Base-by-base conservation (phyloP, 768 basidiomycete species). In the Tricholoma flavovirens region DNA sequence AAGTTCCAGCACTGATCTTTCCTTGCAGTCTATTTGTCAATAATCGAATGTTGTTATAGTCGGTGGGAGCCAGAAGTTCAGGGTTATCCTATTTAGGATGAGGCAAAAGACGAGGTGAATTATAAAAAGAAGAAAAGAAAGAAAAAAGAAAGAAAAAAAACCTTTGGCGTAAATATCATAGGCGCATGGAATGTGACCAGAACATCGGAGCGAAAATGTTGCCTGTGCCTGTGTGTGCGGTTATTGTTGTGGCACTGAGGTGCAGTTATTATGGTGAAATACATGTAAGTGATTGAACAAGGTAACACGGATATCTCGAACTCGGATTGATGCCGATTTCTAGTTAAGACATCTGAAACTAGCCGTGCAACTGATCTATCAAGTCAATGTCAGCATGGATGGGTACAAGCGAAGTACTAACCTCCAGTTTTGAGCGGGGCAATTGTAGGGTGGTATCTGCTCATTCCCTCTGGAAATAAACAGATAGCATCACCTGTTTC, bases 361-460 rank as follows among this genome's bases (percentile, higher is more conserved):
- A 94, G 77, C 45, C 93, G 82, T 5, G 92, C 88, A 21, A 90
- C 92, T 90, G 55, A 50, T 35, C 30, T n/a, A 56, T n/a, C 22
- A 32, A 48, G 11, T 14, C 36, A 22, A 49, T n/a, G 49, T 29
- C 51, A 51, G 15, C 57, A 42, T 49, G 35, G n/a, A 11, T 5
- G 24, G 14, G 19, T 21, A 29, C 12, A 48, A 56, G 54, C 17
- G 26, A 11, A 17, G 15, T 2, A 67, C 75, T 45, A 53, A 88
- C 89, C 88, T 68, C 93, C 93, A 9, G 92, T 93, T 68, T 91
- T 92, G 51, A 95, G 68, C 3, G 92, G 90, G 3, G 91, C 88
- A 53, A 95, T 88, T n/a, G 81, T 84, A 0, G 92, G 90, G 61
- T 90, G 88, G 68, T 87, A 95, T 43, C 90, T 77, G 64, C 89